A percentile compares a stretch with the other conserved stretches of the same genome.
Evolutionary conservation across 176 grass and related monocot genomes (phyloP).

Genomic region (Eragrostis curvula): DNA sequence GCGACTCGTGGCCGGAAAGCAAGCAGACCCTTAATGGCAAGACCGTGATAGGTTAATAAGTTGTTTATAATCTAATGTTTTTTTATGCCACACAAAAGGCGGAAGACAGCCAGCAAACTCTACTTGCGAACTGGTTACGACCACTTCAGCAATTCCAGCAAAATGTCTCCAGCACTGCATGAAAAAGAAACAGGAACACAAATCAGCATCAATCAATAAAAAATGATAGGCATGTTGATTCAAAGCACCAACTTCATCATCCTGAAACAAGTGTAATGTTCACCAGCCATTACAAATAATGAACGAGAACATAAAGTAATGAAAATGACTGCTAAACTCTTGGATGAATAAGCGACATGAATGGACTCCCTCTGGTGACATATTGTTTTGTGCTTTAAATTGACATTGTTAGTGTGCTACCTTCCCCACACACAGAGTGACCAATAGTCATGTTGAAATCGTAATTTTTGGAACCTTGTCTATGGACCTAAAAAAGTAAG

Average conservation of each 20-base stretch:
- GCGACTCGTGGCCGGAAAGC: no score
- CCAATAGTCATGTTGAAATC: not conserved
- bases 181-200: not conserved
- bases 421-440: not conserved
- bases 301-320: not conserved
- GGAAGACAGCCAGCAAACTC: not conserved
- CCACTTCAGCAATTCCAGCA: not conserved
- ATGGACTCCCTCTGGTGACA: not conserved
- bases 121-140: not conserved
- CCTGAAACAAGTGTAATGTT: not conserved
- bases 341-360: not conserved
- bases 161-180: not conserved
- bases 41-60: not conserved
- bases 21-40: not conserved
- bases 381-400: not conserved
- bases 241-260: not conserved
- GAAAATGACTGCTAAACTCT: not conserved
- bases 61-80: not conserved
- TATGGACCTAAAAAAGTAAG: not conserved
- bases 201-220: not conserved
- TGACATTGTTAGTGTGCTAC: not conserved
- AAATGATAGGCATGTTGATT: not conserved
- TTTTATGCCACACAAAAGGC: conserved; percentile 15
- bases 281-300: no score
- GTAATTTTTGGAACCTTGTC: not conserved